Base-by-base conservation (phyloP, 2,329 filamentous ascomycete species). In the Tetracladium maxilliforme region DNA sequence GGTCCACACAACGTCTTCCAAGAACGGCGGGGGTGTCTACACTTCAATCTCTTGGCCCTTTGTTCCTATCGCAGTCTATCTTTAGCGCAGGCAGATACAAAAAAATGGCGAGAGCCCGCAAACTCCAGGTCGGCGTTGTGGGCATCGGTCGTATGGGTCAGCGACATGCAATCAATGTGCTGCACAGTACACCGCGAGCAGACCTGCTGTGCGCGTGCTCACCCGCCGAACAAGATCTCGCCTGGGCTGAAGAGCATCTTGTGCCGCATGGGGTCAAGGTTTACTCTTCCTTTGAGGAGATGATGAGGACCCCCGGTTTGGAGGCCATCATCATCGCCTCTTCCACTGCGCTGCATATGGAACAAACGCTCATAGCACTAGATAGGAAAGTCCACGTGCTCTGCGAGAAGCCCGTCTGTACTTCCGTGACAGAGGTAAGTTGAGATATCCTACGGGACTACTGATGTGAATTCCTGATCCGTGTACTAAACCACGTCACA, bases 121-220 rank as follows among this genome's bases (percentile, higher is more conserved):
- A 51, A 39, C 52, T 59, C 28, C 43, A 51, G 31, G 41, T 60
- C 25, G 56, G 51, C 32, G 47, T 55, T 30, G 51, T 50, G 24
- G 56, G 57, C 34, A 52, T 61, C 13, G 57, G 57, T 34, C 56
- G 56, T 36, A 61, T 61, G 56, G 57, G 57, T 22, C 51, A 53
- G 30, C 50, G 56, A 16, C 55, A 60, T 35, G 56, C 56, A n/a
- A 42, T 52, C 29, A 49, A 59, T 36, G 56, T 58, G 38, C 48
- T 56, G 24, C 49, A 56, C 33, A 49, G 49, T 23, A 56, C 53
- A 3, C 53, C 54, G 14, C 52, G 49, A 17, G 54, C 52, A 6
- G 46, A 56, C 29, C 49, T 61, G 14, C 54, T 60, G 6, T 54
- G 56, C n/a, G 56, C 52, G 4, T 60, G 53, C 38, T 52, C 54